Evolutionary conservation across 768 basidiomycete species (phyloP).

Genomic region (Botryobasidium botryosum): DNA sequence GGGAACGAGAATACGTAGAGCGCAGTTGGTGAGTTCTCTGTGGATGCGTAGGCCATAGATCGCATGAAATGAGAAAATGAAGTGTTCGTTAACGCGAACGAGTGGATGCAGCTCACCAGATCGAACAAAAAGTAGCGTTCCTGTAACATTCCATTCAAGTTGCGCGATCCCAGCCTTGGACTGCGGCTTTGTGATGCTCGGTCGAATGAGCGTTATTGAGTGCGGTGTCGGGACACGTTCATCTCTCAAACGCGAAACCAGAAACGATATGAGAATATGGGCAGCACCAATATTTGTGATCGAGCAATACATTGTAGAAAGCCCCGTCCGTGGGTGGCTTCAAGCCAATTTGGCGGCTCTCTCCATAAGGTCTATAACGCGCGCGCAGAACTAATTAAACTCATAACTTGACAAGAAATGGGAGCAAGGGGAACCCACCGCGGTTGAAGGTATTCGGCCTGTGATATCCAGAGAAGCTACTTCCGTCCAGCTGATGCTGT

Average conservation of each 20-base stretch:
- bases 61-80: conserved; percentile 11
- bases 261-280: neutral
- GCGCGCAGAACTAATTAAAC: neutral
- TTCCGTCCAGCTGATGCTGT: conserved; percentile 57
- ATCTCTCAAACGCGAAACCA: conserved; percentile 26
- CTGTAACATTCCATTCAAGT: conserved; percentile 68
- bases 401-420: neutral
- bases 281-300: neutral
- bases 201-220: conserved; percentile 30
- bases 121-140: conserved; percentile 52
- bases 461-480: conserved; percentile 45
- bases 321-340: conserved; percentile 65
- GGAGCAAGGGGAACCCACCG: conserved; percentile 35
- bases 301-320: conserved; percentile 61
- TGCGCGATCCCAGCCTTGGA: conserved; percentile 54
- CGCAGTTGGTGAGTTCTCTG: conserved; percentile 46
- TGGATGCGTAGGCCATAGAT: conserved; percentile 6
- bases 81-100: neutral
- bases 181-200: conserved; percentile 43
- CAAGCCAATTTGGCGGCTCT: conserved; percentile 74
- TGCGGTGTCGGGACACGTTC: conserved; percentile 44
- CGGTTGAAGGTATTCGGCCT: conserved; percentile 35
- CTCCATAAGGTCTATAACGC: conserved; percentile 55
- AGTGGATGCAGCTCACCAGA: conserved; percentile 32
- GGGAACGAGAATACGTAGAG: conserved; percentile 64